phyloP scores from a whole-genome alignment of 2,329 filamentous ascomycete genomes.

The Pestalotiopsis sp. region DNA sequence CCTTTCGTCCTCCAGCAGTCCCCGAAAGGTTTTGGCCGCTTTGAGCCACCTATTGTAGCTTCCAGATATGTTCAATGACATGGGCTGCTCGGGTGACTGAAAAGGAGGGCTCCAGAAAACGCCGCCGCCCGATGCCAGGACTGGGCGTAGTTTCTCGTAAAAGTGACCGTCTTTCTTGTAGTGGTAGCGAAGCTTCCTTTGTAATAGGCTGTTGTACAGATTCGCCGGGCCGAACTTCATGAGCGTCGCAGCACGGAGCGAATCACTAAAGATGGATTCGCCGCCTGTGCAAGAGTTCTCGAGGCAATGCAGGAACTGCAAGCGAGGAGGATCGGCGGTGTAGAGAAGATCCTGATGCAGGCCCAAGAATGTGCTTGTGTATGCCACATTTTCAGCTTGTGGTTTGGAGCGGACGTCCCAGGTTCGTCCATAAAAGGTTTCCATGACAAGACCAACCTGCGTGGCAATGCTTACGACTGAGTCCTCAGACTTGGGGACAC shows the following conservation, averaged over 20 bases:
- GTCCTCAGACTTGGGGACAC: slow-evolving; percentile 68
- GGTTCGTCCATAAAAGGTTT: slow-evolving; percentile 88
- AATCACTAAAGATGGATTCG: slow-evolving; percentile 84
- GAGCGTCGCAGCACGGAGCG: slow-evolving; percentile 59
- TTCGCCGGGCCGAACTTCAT: slow-evolving; percentile 29
- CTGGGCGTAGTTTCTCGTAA: slow-evolving; percentile 61
- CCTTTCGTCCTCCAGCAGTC: slow-evolving; percentile 55
- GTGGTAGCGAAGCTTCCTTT: slow-evolving; percentile 53
- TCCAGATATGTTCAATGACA: neutral
- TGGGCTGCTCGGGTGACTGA: slow-evolving; percentile 51
- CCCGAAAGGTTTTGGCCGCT: slow-evolving; percentile 58
- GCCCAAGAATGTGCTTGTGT: slow-evolving; percentile 79
- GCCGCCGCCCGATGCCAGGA: slow-evolving; percentile 42
- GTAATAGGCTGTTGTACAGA: slow-evolving; percentile 35
- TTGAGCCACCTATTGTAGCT: slow-evolving; percentile 41
- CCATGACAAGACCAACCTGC: slow-evolving; percentile 76
- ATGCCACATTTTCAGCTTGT: slow-evolving; percentile 86
- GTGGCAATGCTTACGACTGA: slow-evolving; percentile 69
- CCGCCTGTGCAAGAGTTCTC: slow-evolving; percentile 79
- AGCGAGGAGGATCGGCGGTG: slow-evolving; percentile 73
- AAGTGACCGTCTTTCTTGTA: slow-evolving; percentile 64
- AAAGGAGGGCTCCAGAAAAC: slow-evolving; percentile 81
- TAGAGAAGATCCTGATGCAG: slow-evolving; percentile 96
- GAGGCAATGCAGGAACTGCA: slow-evolving; percentile 89
- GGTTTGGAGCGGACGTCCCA: slow-evolving; percentile 88